Evolutionary conservation across 768 basidiomycete species (phyloP).

Genomic region (Rhodocollybia butyracea): DNA sequence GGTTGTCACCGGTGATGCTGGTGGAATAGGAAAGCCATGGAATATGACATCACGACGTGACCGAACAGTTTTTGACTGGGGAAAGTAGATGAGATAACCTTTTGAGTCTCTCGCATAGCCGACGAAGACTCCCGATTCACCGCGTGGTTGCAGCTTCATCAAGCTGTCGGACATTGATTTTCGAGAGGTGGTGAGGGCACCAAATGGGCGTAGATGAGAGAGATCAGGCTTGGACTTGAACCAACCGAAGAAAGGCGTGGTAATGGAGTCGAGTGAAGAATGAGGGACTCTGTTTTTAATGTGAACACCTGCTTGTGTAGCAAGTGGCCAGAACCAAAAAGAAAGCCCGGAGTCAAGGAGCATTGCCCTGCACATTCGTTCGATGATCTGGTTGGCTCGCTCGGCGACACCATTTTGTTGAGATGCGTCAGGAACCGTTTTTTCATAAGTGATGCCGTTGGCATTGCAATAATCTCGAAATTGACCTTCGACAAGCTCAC

Average conservation of each 20-base stretch:
- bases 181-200: conserved; percentile 8
- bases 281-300: no score
- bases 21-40: conserved; percentile 4
- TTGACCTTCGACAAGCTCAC: conserved; percentile 17
- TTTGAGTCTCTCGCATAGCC: conserved; percentile 16
- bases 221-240: not conserved
- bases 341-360: no score
- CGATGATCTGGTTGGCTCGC: no score
- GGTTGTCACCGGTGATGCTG: not conserved
- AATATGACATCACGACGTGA: conserved; percentile 9
- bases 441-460: conserved; percentile 19
- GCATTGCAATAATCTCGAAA: conserved; percentile 13
- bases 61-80: conserved; percentile 9
- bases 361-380: no score
- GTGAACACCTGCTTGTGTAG: no score
- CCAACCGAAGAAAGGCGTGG: not conserved
- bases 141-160: conserved; percentile 9
- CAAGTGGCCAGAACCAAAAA: no score
- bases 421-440: conserved; percentile 20
- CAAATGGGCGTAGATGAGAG: conserved; percentile 9
- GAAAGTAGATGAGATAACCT: conserved; percentile 18
- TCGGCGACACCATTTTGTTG: not conserved
- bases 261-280: not conserved
- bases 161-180: not conserved
- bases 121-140: conserved; percentile 12